Evolutionary conservation across 768 basidiomycete species (phyloP).

Genomic region (Lepiota brunneoincarnata): DNA sequence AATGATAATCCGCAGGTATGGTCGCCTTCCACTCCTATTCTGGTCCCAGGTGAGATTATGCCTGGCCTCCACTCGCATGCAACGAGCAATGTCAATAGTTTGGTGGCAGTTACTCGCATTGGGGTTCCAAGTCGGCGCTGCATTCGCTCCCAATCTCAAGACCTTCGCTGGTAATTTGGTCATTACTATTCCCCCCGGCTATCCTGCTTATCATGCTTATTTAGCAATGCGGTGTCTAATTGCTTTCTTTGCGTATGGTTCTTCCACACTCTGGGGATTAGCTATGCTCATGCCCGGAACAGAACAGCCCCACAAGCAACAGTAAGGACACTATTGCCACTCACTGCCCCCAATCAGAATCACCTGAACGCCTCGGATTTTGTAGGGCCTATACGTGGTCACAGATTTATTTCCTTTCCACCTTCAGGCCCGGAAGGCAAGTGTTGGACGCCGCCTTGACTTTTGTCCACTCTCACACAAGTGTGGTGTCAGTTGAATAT

Average conservation of each 20-base stretch:
- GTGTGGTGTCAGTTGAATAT: constrained; percentile 70
- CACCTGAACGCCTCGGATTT: too few relatives aligned
- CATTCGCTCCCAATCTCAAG: constrained; percentile 53
- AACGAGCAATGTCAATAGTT: not conserved
- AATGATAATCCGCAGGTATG: constrained; percentile 59
- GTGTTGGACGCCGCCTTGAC: too few relatives aligned
- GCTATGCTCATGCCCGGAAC: not conserved
- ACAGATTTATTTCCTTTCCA: constrained; percentile 70
- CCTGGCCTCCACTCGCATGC: too few relatives aligned
- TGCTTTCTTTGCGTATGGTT: constrained; percentile 51
- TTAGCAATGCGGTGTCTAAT: constrained; percentile 58
- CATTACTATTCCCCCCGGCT: too few relatives aligned
- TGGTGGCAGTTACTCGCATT: constrained; percentile 47
- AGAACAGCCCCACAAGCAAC: constrained; percentile 64
- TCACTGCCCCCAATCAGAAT: too few relatives aligned
- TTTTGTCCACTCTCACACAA: too few relatives aligned
- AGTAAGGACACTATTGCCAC: too few relatives aligned
- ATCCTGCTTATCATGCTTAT: not conserved
- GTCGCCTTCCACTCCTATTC: constrained; percentile 65
- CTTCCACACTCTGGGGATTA: not conserved
- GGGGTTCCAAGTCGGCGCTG: constrained; percentile 42
- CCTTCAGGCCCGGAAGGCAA: constrained; percentile 63
- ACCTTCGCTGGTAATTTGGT: constrained; percentile 47
- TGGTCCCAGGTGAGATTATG: constrained; percentile 55
- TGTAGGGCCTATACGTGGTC: constrained; percentile 58